Evolutionary conservation across 2,329 filamentous ascomycete species (phyloP), one percentile per base, ranked within the genome.

Genomic region (Fragosphaeria purpurea): DNA sequence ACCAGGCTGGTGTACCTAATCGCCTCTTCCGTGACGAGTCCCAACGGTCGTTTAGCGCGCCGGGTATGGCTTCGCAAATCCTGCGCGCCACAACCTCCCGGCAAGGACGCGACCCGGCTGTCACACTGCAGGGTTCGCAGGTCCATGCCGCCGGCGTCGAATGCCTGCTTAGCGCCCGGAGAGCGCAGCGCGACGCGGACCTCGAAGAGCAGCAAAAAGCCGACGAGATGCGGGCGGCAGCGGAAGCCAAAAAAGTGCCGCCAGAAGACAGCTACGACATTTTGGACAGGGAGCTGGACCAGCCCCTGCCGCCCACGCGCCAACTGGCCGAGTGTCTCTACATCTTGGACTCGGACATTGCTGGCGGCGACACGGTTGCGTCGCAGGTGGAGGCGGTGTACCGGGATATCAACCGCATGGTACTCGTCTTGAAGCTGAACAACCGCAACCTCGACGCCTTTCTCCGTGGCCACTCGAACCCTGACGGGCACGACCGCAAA

Each of bases 371-470:
- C 50, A 80, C 73, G 44, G 71, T 84, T 35, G 76, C 80, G 4
- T 73, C 76, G 7, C 80, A 83, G 57, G 79, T 82, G 30, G 81
- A 85, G 60, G 76, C 79, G 13, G 71, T 85, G 1, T 93, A 87
- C 63, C 78, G 85, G 43, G 87, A 91, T 60, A 86, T 91, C 63
- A 91, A 93, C 65, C 86, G 86, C 10, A 98, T 97, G 93, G 83
- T 98, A 42, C 88, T 96, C 60, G 91, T 87, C 0, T 71, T 97
- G 41, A 91, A 91, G 8, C 76, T 96, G 46, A 97, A 97, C 62
- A 81, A 73, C 9, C 73, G 78, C 12, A 81, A 86, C 6, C 78
- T 91, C 39, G 72, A 74, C 45, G 71, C 72, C 9, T 85, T 83
- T 56, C 73, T 90, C 42, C 74, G 78, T 50, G 87, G 84, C 7